Evolutionary conservation across 495 filamentous ascomycete genomes (phyloP), one percentile per base, ranked within the genome.

Genomic region (Lepidopterella palustris): DNA sequence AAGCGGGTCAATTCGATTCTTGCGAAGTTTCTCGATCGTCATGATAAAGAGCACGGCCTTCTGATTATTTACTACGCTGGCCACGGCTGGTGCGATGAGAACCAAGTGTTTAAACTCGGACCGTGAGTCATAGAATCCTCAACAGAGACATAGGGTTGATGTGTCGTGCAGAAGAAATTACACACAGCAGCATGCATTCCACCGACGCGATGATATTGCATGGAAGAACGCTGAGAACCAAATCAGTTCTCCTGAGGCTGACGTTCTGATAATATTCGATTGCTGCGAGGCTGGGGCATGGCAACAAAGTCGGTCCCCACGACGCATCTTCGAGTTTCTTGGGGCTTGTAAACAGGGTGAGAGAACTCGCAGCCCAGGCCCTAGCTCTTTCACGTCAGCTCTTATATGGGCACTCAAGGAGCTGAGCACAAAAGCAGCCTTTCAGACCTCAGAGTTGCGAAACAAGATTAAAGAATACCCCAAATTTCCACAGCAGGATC

Each of bases 41-140:
- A 68, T 53, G 62, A 65, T 24, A 26, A 39, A 18, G 50, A 48
- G 35, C 25, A 61, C 28, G 47, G 28, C 13, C 35, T 61, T 27
- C 29, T 65, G 40, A 68, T 68, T 15, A 29, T 68, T 5, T 68
- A 65, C 52, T 68, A 68, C 45, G 63, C 54, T 52, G 65, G 65
- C 5, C 65, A 68, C 27, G 65, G 65, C 24, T 18, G 23, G 4
- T 62, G 50, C 31, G 42, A 55, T 31, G 35, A 58, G 20, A 56
- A 40, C 25, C 52, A 15, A 20, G 59, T 53, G 21, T 35, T 61
- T 15, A 25, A n/a, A 9, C 5, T 60, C 5, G 6, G 15, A 5
- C 53, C 47, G 49, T 58, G 21, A 49, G 45, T 20, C 11, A 1
- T 49, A 49, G 18, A 23, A 49, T 23, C 3, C 24, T 21, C 5